Evolutionary conservation across 1,139 yeast species (phyloP), one percentile per base, ranked within the genome.

Genomic region (Torulaspora pretoriensis): DNA sequence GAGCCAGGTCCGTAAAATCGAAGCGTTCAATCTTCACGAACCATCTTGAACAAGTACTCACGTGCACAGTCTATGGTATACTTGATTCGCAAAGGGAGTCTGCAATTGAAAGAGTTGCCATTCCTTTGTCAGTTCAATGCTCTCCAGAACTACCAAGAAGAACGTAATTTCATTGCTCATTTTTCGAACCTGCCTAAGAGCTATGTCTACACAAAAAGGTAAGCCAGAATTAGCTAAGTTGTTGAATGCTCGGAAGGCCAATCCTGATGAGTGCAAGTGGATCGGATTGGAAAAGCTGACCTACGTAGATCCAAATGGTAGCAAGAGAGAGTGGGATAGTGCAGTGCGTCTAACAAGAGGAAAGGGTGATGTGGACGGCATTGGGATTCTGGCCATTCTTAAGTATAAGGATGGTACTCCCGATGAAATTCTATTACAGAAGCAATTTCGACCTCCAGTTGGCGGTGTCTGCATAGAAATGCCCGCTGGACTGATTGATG

Each of bases 401-500:
- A 74, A 79, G 51, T 58, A 58, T 39, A 70, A 73, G 38, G 69
- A 76, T 2, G 60, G 66, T 2, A 72, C 73, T 25, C 75, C 81
- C 4, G 79, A 80, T 54, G 64, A 60, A 30, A 69, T 90, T 33
- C 75, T 90, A 2, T 70, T 90, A 26, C 92, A 87, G 57, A 86
- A 85, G 61, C 97, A 90, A 63, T 90, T 84, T 67, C 74, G 98
- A 46, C 96, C 97, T 2, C 97, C 98, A 1, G 84, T 85, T 8
- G 82, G 77, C 45, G 89, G 88, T 22, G 88, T 90, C 2, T 84
- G 92, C 59, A 80, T 92, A 52, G 98, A 92, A 64, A 75, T 90
- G 57, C 98, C 98, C 0, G 98, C 98, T 0, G 98, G 98, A 0
- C 71, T 92, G 49, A 76, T 92, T 36, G 98, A 92, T 63, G 88